Evolutionary conservation across 352 stramenopile genomes (phyloP).

Genomic region (Pythium volutum): DNA sequence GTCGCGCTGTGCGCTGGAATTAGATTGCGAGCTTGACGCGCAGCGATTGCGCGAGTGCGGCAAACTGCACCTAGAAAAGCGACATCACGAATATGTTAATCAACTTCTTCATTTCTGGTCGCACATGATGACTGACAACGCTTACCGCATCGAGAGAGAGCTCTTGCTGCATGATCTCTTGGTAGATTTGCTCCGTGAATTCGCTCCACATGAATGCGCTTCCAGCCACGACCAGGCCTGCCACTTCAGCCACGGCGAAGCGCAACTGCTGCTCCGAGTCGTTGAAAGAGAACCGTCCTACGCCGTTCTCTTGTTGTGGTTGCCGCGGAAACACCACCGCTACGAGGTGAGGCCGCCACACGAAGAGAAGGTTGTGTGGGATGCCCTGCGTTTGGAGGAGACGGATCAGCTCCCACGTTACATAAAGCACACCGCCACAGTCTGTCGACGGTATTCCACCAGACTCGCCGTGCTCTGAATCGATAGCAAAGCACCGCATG

Average conservation of each 20-base stretch:
- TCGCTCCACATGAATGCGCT: slow-evolving; percentile 29
- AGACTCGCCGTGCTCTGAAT: slow-evolving; percentile 7
- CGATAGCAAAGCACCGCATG: slow-evolving; percentile 41
- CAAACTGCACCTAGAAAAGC: slow-evolving; percentile 1
- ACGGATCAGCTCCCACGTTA: slow-evolving; percentile 38
- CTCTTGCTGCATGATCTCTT: slow-evolving; percentile 38
- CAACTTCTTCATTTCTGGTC: background rate
- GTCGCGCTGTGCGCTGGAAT: background rate
- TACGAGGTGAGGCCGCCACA: slow-evolving; percentile 6
- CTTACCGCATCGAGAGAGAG: slow-evolving; percentile 48
- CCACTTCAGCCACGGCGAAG: slow-evolving; percentile 59
- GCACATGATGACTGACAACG: background rate
- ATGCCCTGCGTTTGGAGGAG: slow-evolving; percentile 36
- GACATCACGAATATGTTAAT: background rate
- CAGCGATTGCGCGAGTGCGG: background rate
- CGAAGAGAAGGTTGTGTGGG: slow-evolving; percentile 59
- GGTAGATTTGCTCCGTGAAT: slow-evolving; percentile 40
- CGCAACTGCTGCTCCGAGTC: slow-evolving; percentile 27
- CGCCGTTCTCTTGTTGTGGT: slow-evolving; percentile 47
- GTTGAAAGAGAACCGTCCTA: slow-evolving; percentile 2
- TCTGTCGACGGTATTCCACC: background rate
- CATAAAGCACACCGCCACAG: background rate
- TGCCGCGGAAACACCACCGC: slow-evolving; percentile 62
- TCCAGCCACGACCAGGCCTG: slow-evolving; percentile 49
- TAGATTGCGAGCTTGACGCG: slow-evolving; percentile 1